Base-by-base conservation (phyloP, 176 grass and related monocot genomes). In the Pontederia crassipes region DNA sequence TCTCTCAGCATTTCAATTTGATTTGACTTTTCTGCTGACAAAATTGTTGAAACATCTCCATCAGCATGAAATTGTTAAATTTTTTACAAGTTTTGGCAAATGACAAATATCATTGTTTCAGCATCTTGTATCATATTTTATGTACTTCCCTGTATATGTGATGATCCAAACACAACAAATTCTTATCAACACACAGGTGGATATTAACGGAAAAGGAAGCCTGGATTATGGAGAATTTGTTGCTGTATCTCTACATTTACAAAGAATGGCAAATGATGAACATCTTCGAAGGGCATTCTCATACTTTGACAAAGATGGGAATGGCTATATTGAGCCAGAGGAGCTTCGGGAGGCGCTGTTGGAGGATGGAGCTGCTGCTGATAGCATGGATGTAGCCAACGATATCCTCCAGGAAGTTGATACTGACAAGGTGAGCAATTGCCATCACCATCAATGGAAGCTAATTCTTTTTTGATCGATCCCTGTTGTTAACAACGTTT, bases 371-470 rank as follows among this genome's bases (percentile, higher is more conserved):
- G n/a, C n/a, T n/a, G 67, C 79, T 57, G 55, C 59, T 58, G 93
- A 98, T 71, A 83, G 77, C 81, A 92, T 89, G 88, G 93, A 98
- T 61, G 74, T 89, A 16, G 93, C 80, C 57, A 92, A 92, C 6
- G 93, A 98, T 79, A 89, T 98, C 71, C 72, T 98, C 71, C 88
- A 92, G 61, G 93, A 98, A 82, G 93, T 98, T 12, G 93, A 98
- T 64, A 92, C 88, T 14, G 93, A 98, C 71, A 98, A 92, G 93
- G 93, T 92, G 49, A 50, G 9, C 29, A 35, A 35, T 2, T 35
- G 29, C 29, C 4, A 35, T 18, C 1, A 12, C 17, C 71, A 0
- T 17, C 71, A 62, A 45, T 10, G 26, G 15, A 47, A 65, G 55
- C 56, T 59, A 48, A n/a, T n/a, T 48, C 64, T 14, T 8, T 48